Base-by-base conservation (phyloP, 768 basidiomycete genomes). In the Rhodosporidiobolus sp. region DNA sequence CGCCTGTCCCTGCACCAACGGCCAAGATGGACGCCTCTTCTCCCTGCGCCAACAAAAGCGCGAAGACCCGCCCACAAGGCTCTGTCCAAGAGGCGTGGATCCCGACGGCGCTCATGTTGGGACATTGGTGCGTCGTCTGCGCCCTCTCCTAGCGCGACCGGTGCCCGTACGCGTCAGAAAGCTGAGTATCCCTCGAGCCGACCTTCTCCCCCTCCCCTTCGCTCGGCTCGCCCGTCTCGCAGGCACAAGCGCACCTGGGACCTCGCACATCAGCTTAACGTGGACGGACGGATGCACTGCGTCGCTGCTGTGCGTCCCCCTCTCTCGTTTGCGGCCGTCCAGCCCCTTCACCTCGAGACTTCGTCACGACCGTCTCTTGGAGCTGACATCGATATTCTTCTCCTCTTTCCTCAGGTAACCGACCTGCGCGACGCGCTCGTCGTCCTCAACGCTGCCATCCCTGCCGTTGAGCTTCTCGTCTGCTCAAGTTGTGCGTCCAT, bases 171-270 rank as follows among this genome's bases (percentile, higher is more conserved):
- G n/a, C n/a, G n/a, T n/a, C n/a, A n/a, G n/a, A n/a, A n/a, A n/a
- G 26, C 19, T 38, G 57, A 28, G 26, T 4, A 4, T 56, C 57
- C 6, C 43, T 43, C 48, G 8, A 4, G 5, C 48, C 48, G 48
- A 43, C 48, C 17, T 19, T 19, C 48, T 49, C 19, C 17, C 48
- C 48, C 24, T 5, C 19, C n/a, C 19, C 48, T 54, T 14, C 7
- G 7, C 14, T 54, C n/a, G 53, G 38, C 38, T 7, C 38, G 38
- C 14, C 53, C 6, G 6, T 54, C 10, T 26, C 20, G 38, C 22
- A 58, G 57, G 58, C 43, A 43, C 17, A 26, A 59, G 58, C 58
- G 58, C 12, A 65, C 64, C 16, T 57, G 56, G 64, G 64, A 56
- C n/a, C 14, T 57, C 1, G 43, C 55, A 0, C 22, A 16, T 0